Base-by-base conservation (phyloP, 306 rosid genomes). In the Acacia confusa region DNA sequence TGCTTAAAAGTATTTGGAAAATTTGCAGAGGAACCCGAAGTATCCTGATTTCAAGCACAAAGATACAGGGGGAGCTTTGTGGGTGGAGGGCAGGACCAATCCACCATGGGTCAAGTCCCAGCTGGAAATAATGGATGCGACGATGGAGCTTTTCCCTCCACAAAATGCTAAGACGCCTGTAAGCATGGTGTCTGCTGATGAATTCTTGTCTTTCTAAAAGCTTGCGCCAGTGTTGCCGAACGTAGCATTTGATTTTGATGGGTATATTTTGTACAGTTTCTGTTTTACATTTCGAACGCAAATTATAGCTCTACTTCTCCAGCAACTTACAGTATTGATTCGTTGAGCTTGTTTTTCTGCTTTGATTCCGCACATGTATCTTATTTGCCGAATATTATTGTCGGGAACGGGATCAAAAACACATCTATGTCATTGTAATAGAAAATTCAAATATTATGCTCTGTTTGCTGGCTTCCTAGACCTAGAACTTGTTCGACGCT, bases 51-150 rank as follows among this genome's bases (percentile, higher is more conserved):
- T 95, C 82, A 95, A 95, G 81, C 97, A 92, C 88, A 95, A 93
- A 86, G 98, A 95, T 76, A 89, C 98, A 9, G 98, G 98, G 78
- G 98, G 92, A 80, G 98, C 98, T 72, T 84, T 93, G 76, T 95
- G 98, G 99, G 82, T 95, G 0, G 98, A 93, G 60, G 91, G 96
- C 79, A 90, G 91, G 83, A 70, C 84, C 74, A 95, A 82, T 83
- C 99, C 97, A 25, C 90, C 88, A 45, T 95, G 99, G 98, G 93
- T 93, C 80, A 90, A 88, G 85, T 88, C 97, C 77, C 98, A 95
- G 69, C 90, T 95, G 34, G 94, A 90, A 34, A 87, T 95, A 74
- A 47, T 93, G 76, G 98, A 95, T 82, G 45, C 78, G 52, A 89
- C 89, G 82, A 90, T 86, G 98, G 91, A 88, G 47, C 81, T 88